Percentiles rank a stretch among this genome's conserved stretches.
Evolutionary conservation across 1,139 yeast species (phyloP).

Genomic region (Blastobotrys aristatus): DNA sequence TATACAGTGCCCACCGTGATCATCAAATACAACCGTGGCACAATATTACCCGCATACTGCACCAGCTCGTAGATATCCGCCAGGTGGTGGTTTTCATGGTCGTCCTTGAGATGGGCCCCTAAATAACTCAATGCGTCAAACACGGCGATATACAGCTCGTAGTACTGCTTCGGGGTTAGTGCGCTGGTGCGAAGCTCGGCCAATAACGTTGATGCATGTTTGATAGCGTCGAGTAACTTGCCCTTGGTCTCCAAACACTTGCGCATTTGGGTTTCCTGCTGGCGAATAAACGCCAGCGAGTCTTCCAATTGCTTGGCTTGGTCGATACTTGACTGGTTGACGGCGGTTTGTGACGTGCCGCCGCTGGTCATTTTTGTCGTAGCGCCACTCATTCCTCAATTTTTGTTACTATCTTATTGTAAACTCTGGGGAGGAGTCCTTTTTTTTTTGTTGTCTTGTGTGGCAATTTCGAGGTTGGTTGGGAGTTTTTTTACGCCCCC

Average conservation of each 20-base stretch:
- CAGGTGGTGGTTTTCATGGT: conserved; percentile 69
- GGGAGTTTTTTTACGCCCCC: too few species aligned
- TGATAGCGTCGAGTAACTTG: conserved; percentile 79
- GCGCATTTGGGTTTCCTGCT: conserved; percentile 73
- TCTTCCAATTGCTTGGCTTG: conserved; percentile 41
- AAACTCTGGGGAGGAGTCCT: conserved; percentile 21
- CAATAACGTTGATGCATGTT: conserved; percentile 78
- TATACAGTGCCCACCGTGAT: conserved; percentile 90
- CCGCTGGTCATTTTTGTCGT: too few species aligned
- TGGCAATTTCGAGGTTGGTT: too few species aligned
- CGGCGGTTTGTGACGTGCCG: too few species aligned
- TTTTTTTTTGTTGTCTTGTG: background rate
- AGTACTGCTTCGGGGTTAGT: conserved; percentile 86
- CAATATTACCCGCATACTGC: conserved; percentile 86
- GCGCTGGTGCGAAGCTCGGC: conserved; percentile 74
- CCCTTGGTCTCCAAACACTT: conserved; percentile 63
- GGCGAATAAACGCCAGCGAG: conserved; percentile 54
- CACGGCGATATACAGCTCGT: conserved; percentile 80
- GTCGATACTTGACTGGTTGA: conserved; percentile 12
- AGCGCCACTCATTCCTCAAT: background rate
- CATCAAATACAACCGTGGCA: conserved; percentile 91
- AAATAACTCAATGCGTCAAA: conserved; percentile 78
- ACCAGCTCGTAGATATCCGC: conserved; percentile 92
- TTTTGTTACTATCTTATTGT: conserved; percentile 27
- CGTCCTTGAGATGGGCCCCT: conserved; percentile 58